These are phyloP conservation scores for Endoconidiophora polonica DNA, from an alignment of 2,329 filamentous ascomycete genomes.

Conservation along the genomic window DNA sequence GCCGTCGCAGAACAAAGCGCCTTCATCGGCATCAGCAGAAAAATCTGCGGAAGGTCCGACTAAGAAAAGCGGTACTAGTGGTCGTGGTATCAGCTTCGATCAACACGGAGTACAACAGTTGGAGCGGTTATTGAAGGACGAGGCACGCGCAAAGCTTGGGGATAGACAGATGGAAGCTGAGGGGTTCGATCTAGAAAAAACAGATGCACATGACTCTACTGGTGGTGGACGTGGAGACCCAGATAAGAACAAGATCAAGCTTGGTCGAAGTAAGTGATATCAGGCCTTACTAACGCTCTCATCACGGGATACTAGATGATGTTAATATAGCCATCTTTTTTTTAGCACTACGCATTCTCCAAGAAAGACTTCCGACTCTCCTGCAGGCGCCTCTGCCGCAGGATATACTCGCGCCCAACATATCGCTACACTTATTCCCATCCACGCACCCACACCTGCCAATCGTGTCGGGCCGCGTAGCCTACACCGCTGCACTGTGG, in stretches of 20 bases:
- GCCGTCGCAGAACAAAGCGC: too few relatives aligned
- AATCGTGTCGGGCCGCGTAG: constrained; percentile 75
- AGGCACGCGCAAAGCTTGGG: constrained; percentile 1
- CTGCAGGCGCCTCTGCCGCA: constrained; percentile 52
- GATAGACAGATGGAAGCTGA: not conserved
- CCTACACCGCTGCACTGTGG: constrained; percentile 88
- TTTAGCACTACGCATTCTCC: constrained; percentile 45
- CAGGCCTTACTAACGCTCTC: not conserved
- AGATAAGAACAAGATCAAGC: constrained; percentile 43
- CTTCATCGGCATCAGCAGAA: too few relatives aligned
- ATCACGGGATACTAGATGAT: too few relatives aligned
- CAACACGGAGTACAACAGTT: constrained; percentile 4
- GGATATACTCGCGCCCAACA: constrained; percentile 60
- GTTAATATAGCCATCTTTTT: not conserved
- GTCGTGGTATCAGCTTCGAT: not conserved
- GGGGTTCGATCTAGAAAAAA: not conserved
- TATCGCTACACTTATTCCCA: constrained; percentile 53
- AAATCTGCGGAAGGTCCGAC: not conserved
- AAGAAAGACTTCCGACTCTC: constrained; percentile 49
- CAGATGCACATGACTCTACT: not conserved
- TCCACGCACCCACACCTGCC: constrained; percentile 77
- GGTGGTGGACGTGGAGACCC: constrained; percentile 15
- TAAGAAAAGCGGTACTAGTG: not conserved
- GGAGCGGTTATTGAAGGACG: constrained; percentile 8
- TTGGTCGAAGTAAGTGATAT: constrained; percentile 39